phyloP scores from a whole-genome alignment of 768 basidiomycete genomes.

The Leccinum longicurvipes region DNA sequence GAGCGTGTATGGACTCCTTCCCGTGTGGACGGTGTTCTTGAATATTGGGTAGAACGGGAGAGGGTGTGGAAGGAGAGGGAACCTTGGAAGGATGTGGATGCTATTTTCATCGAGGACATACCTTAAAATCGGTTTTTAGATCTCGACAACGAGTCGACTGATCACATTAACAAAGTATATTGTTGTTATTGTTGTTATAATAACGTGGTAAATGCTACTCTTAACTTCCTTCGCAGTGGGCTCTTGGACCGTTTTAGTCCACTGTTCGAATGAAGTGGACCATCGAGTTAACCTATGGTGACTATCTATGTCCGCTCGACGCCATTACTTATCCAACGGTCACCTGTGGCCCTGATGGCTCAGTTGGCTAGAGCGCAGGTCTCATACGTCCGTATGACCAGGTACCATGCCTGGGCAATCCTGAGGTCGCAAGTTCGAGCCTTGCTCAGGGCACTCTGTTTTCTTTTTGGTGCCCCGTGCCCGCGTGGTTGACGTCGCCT shows the following conservation, averaged over 20 bases:
- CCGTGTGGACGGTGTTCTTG: conserved; percentile 48
- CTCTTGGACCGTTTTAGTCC: too few species aligned
- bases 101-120: conserved; percentile 73
- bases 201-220: neutral
- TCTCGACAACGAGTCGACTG: neutral
- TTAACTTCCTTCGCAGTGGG: neutral
- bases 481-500: too few species aligned
- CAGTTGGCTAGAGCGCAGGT: conserved; percentile 57
- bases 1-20: conserved; percentile 85
- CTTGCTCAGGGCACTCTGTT: conserved; percentile 46
- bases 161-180: neutral
- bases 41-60: conserved; percentile 85
- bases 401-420: conserved; percentile 35
- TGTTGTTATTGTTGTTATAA: neutral
- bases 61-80: conserved; percentile 46
- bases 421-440: conserved; percentile 62
- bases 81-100: conserved; percentile 67
- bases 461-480: too few species aligned
- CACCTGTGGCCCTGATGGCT: conserved; percentile 43
- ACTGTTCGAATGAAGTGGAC: too few species aligned
- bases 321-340: too few species aligned
- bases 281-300: too few species aligned
- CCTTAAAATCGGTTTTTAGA: neutral
- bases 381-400: conserved; percentile 42
- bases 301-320: too few species aligned